A percentile compares a stretch with the other conserved stretches of the same genome.
Evolutionary conservation across 768 basidiomycete species (phyloP).

Genomic region (Serendipita vermifera): DNA sequence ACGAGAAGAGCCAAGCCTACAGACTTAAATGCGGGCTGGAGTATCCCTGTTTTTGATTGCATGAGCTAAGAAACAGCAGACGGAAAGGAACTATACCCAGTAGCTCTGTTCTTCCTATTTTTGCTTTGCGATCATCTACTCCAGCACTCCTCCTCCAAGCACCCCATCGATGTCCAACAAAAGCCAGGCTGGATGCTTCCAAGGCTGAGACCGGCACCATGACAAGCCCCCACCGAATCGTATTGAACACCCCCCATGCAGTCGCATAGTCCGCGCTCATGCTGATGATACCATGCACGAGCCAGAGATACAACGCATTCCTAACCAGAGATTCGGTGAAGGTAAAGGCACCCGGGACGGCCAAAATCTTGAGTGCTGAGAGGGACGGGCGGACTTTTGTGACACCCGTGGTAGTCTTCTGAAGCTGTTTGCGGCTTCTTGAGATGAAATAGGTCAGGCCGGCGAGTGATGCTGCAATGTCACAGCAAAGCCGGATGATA

Average conservation of each 20-base stretch:
- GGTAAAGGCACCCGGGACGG: constrained; percentile 10
- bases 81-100: constrained; percentile 5
- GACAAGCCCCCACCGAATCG: constrained; percentile 17
- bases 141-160: background rate
- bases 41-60: constrained; percentile 9
- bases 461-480: constrained; percentile 6
- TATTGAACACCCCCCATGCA: constrained; percentile 18
- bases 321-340: constrained; percentile 15
- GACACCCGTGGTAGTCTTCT: background rate
- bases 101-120: constrained; percentile 4
- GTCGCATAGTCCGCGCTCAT: constrained; percentile 14
- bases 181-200: constrained; percentile 14
- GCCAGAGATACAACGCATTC: constrained; percentile 16
- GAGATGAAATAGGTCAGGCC: constrained; percentile 16
- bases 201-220: constrained; percentile 18
- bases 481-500: constrained; percentile 15
- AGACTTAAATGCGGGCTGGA: constrained; percentile 14
- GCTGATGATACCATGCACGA: constrained; percentile 13
- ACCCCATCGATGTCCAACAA: constrained; percentile 16
- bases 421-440: background rate
- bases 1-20: constrained; percentile 14
- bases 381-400: background rate
- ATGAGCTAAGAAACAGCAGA: background rate
- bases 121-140: background rate
- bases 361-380: constrained; percentile 5